Conservation (phyloP, 1,284 basidiomycete genomes). For the Mixia osmundae region DNA sequence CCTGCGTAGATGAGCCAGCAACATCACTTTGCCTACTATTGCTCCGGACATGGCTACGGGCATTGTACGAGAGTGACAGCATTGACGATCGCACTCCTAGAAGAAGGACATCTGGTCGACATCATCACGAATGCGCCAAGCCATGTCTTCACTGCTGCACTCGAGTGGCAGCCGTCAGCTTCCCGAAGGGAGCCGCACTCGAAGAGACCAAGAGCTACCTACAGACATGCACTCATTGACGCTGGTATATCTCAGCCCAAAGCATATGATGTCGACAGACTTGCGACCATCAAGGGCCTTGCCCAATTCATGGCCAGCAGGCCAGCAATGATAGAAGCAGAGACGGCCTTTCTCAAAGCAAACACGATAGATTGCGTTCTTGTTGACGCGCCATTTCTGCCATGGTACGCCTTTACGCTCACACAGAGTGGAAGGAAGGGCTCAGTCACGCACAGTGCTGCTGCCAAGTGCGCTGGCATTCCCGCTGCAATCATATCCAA, state of each 20-base stretch:
- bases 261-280: conserved; percentile 33
- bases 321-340: conserved; percentile 32
- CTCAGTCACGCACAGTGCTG: conserved; percentile 28
- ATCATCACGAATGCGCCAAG: conserved; percentile 18
- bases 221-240: conserved; percentile 16
- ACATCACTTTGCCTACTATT: not conserved
- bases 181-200: too few relatives aligned
- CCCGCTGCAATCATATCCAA: conserved; percentile 48
- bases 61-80: conserved; percentile 18
- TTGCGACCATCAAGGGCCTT: conserved; percentile 39
- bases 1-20: too few relatives aligned
- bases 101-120: conserved; percentile 13
- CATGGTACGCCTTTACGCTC: conserved; percentile 30
- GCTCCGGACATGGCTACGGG: conserved; percentile 2
- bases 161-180: conserved; percentile 5
- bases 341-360: conserved; percentile 28
- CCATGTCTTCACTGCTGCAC: conserved; percentile 14
- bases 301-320: conserved; percentile 34
- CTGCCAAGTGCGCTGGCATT: conserved; percentile 36
- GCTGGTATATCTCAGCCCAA: conserved; percentile 19
- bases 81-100: conserved; percentile 13
- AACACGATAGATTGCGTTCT: conserved; percentile 36
- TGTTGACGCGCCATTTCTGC: conserved; percentile 51
- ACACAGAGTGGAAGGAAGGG: not conserved
- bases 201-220: too few relatives aligned